phyloP scores from a whole-genome alignment of 164 flowering plant genomes.

The Buxus sempervirens region DNA sequence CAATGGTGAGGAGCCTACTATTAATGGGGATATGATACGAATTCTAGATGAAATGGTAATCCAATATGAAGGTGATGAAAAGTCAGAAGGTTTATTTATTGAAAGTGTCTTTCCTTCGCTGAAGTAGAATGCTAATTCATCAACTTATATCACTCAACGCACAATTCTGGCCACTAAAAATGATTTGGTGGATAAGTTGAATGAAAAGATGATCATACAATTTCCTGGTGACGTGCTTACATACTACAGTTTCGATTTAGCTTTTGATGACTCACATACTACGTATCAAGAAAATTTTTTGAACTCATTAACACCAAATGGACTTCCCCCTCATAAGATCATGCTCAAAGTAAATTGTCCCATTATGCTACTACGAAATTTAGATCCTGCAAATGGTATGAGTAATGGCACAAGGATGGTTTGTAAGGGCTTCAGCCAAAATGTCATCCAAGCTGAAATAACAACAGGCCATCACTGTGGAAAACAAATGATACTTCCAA shows the following conservation, averaged over 20 bases:
- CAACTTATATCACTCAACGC: too few species aligned
- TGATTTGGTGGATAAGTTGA: too few species aligned
- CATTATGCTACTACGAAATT: conserved; percentile 11
- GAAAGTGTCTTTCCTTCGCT: neutral
- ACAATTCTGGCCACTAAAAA: too few species aligned
- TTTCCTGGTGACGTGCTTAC: too few species aligned
- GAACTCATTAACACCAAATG: too few species aligned
- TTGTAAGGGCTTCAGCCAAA: neutral
- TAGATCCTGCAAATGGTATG: conserved; percentile 10
- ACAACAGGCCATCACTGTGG: conserved; percentile 1
- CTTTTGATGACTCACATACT: neutral
- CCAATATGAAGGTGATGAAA: neutral
- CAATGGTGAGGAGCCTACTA: conserved; percentile 2
- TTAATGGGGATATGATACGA: neutral
- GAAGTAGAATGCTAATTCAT: too few species aligned
- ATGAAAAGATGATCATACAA: too few species aligned
- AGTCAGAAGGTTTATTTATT: neutral
- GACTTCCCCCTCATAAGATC: conserved; percentile 8
- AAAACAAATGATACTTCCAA: conserved; percentile 1
- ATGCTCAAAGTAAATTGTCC: conserved; percentile 6
- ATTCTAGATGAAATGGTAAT: neutral
- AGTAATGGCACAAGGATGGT: conserved; percentile 16
- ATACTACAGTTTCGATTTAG: neutral
- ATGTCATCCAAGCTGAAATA: conserved; percentile 17
- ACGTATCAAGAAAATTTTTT: conserved; percentile 1